Evolutionary conservation across 345 rosid genomes (phyloP).

Genomic region (Salix arbutifolia): DNA sequence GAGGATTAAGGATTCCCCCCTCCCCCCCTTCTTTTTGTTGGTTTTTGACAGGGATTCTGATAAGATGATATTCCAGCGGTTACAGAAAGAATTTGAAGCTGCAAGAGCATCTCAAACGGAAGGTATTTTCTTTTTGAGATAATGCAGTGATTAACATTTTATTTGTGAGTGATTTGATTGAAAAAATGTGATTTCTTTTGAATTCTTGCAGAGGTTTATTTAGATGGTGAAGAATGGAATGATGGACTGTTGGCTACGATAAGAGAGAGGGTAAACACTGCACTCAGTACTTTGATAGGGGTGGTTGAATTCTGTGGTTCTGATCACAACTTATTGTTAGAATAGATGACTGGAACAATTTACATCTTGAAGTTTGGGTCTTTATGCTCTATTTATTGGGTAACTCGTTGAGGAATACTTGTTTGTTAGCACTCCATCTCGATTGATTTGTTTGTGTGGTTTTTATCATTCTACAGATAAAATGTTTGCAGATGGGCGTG

Average conservation of each 20-base stretch:
- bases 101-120: constrained; percentile 74
- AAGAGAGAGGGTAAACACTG: constrained; percentile 71
- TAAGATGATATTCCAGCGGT: constrained; percentile 75
- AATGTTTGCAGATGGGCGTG: background rate
- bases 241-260: constrained; percentile 88
- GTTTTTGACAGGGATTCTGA: constrained; percentile 74
- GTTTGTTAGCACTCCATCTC: background rate
- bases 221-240: constrained; percentile 90
- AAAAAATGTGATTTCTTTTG: constrained; percentile 1
- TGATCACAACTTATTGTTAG: constrained; percentile 13
- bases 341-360: constrained; percentile 1
- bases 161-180: background rate
- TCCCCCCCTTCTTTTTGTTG: constrained; percentile 1
- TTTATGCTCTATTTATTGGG: background rate
- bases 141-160: background rate
- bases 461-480: background rate
- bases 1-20: background rate
- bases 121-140: constrained; percentile 34
- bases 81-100: constrained; percentile 84
- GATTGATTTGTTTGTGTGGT: background rate
- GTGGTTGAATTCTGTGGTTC: background rate
- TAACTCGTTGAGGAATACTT: background rate
- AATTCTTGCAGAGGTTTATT: constrained; percentile 52
- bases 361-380: background rate
- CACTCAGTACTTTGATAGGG: background rate